phyloP scores from a whole-genome alignment of 768 basidiomycete species.

The Podaxis rugospora region DNA sequence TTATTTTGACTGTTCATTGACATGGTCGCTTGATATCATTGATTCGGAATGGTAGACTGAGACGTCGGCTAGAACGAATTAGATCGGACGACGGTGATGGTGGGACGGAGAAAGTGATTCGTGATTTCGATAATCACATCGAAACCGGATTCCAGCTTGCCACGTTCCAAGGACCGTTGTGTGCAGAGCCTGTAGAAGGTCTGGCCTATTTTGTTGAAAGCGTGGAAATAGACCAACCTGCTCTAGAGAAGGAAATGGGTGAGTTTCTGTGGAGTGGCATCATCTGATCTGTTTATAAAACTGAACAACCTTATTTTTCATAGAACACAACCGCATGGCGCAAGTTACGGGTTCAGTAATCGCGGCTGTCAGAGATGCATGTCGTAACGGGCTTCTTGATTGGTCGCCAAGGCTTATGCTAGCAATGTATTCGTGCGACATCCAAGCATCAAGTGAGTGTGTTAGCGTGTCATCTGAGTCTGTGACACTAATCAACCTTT shows the following conservation, averaged over 20 bases:
- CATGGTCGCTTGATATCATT: constrained; percentile 6
- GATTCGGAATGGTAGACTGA: constrained; percentile 38
- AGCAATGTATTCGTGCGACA: constrained; percentile 98
- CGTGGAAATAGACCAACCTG: constrained; percentile 56
- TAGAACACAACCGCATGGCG: constrained; percentile 75
- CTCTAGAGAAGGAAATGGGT: constrained; percentile 67
- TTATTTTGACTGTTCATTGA: neutral
- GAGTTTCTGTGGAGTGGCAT: constrained; percentile 17
- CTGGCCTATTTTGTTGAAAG: constrained; percentile 87
- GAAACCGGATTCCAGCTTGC: constrained; percentile 96
- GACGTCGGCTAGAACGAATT: constrained; percentile 41
- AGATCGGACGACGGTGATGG: constrained; percentile 23
- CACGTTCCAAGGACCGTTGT: constrained; percentile 90
- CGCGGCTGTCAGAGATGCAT: constrained; percentile 84
- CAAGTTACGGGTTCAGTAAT: constrained; percentile 91
- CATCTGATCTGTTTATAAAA: neutral
- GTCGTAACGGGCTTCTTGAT: constrained; percentile 84
- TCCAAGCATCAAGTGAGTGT: constrained; percentile 89
- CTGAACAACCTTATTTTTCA: neutral
- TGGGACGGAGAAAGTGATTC: constrained; percentile 32
- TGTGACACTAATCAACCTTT: constrained; percentile 12
- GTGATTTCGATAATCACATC: constrained; percentile 74
- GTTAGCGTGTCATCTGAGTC: constrained; percentile 5
- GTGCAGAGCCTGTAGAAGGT: constrained; percentile 92
- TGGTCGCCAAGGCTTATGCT: constrained; percentile 98